A percentile compares a stretch with the other conserved stretches of the same genome.
phyloP scores from a whole-genome alignment of 2,329 filamentous ascomycete species.

The Apiospora hydei region DNA sequence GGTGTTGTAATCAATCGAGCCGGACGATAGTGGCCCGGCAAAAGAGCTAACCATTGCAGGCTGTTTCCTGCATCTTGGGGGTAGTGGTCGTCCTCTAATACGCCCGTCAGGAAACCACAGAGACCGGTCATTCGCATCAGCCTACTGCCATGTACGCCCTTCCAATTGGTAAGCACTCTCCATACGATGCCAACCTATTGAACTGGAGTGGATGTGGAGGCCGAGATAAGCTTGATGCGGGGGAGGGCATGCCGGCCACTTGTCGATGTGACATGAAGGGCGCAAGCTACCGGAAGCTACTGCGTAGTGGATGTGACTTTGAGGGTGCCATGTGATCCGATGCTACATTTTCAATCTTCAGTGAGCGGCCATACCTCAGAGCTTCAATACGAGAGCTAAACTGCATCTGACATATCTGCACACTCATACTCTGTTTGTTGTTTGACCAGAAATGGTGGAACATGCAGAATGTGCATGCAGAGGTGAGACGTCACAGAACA shows the following conservation, averaged over 20 bases:
- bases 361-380: neutral
- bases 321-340: neutral
- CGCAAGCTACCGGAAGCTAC: conserved; percentile 50
- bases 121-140: neutral
- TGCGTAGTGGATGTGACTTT: neutral
- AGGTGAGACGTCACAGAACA: neutral
- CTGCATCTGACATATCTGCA: too few relatives aligned
- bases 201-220: neutral
- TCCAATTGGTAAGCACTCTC: neutral
- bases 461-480: neutral
- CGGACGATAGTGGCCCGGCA: neutral
- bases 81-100: neutral
- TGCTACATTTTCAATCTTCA: neutral
- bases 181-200: neutral
- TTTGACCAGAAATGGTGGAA: neutral
- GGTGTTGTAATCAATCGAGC: neutral
- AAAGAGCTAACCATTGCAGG: neutral
- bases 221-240: neutral
- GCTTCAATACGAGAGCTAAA: too few relatives aligned
- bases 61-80: neutral
- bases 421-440: neutral
- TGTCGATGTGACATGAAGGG: conserved; percentile 66
- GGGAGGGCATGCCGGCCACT: neutral
- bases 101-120: neutral
- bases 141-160: neutral